Percentiles rank a stretch among this genome's conserved stretches.
These are phyloP conservation scores for Arthrobotrys megalospora DNA, from an alignment of 2,329 filamentous ascomycete species.

Conservation along the genomic window DNA sequence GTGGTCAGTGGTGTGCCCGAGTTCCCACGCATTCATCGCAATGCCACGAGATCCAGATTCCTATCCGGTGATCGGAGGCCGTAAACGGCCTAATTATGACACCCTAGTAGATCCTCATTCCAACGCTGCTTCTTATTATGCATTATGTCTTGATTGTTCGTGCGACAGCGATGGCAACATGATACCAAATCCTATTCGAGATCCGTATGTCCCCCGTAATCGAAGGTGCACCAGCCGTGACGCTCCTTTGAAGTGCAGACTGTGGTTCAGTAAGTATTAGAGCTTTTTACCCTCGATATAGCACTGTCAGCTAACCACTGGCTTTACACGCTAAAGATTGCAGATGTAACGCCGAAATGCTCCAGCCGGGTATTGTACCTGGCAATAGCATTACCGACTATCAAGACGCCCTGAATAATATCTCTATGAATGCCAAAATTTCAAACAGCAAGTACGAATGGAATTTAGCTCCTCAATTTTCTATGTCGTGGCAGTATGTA, in stretches of 20 bases:
- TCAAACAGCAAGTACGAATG: background rate
- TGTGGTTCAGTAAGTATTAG: background rate
- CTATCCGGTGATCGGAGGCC: background rate
- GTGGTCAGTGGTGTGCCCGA: background rate
- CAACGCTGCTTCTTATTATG: no score
- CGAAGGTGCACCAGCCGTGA: no score
- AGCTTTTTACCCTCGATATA: no score
- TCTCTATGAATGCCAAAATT: background rate
- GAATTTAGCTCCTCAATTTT: background rate
- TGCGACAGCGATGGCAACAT: background rate
- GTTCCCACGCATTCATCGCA: background rate
- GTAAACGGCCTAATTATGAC: background rate
- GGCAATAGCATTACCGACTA: background rate
- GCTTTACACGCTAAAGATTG: background rate
- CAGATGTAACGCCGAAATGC: background rate
- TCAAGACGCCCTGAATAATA: constrained; percentile 1
- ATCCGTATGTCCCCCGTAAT: no score
- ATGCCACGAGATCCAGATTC: background rate
- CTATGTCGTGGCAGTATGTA: background rate
- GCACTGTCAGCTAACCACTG: no score
- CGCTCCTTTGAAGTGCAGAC: background rate
- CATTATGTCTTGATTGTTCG: background rate
- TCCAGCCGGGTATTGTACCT: background rate
- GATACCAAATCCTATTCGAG: background rate
- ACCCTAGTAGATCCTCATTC: no score